Conservation (phyloP, 495 filamentous ascomycete genomes). For the Podospora tetraspora region DNA sequence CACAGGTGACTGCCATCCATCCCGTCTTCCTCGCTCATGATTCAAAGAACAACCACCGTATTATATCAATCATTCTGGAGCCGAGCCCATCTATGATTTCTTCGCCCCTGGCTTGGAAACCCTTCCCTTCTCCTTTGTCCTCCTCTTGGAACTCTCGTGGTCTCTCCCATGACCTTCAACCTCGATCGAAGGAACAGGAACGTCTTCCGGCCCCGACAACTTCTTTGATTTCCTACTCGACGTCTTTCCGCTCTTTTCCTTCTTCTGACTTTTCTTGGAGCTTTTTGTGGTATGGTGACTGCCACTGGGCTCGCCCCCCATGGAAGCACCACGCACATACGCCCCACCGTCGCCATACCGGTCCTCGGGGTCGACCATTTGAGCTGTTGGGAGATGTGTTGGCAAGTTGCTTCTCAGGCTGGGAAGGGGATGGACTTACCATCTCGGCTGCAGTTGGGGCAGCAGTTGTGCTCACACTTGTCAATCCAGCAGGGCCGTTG, state of each 20-base stretch:
- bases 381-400: not conserved
- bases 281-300: not conserved
- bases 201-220: slow-evolving; percentile 1
- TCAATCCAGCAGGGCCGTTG: slow-evolving; percentile 4
- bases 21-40: not conserved
- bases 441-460: slow-evolving; percentile 3
- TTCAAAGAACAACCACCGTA: not conserved
- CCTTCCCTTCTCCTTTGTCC: not conserved
- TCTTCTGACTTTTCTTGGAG: not conserved
- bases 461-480: slow-evolving; percentile 12
- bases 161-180: not conserved
- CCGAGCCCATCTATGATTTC: not conserved
- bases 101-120: slow-evolving; percentile 3
- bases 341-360: not conserved
- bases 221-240: slow-evolving; percentile 1
- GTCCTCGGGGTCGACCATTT: not conserved
- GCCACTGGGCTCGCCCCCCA: not conserved
- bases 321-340: not conserved
- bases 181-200: slow-evolving; percentile 10
- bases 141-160: slow-evolving; percentile 8
- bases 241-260: not conserved
- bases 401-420: not conserved
- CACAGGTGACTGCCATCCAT: not conserved
- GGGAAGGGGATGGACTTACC: not conserved
- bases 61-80: not conserved